phyloP scores from a whole-genome alignment of 2,329 filamentous ascomycete genomes.

The Thielaviopsis cerberus region DNA sequence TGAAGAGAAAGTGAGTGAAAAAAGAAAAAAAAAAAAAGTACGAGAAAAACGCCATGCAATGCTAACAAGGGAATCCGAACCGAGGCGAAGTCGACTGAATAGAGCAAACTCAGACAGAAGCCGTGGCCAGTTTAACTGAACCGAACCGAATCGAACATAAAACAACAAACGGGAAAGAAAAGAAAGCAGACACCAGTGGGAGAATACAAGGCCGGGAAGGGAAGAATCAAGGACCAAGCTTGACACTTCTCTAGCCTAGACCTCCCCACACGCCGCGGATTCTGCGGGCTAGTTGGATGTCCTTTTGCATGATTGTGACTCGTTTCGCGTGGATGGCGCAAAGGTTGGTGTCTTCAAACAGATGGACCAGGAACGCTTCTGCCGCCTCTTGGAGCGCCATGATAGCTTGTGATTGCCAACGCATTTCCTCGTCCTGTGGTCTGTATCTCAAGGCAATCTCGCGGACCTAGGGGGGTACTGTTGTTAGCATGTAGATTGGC shows the following conservation, averaged over 20 bases:
- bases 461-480: conserved; percentile 31
- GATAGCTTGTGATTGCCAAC: conserved; percentile 94
- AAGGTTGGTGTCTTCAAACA: conserved; percentile 93
- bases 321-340: conserved; percentile 94
- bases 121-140: neutral
- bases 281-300: conserved; percentile 76
- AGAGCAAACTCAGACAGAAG: neutral
- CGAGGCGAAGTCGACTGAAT: neutral
- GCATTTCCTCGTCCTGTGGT: conserved; percentile 47
- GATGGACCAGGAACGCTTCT: conserved; percentile 87
- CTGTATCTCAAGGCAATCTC: conserved; percentile 53
- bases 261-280: conserved; percentile 66
- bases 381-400: conserved; percentile 83
- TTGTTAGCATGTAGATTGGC: conserved; percentile 7
- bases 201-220: neutral
- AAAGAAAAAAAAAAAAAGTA: neutral
- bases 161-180: neutral
- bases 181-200: neutral
- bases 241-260: conserved; percentile 25
- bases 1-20: neutral
- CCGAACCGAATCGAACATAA: neutral
- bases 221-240: neutral
- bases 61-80: neutral
- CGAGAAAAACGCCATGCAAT: neutral
- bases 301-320: conserved; percentile 95